Evolutionary conservation across 441 rosid genomes (phyloP), one percentile per base, ranked within the genome.

Genomic region (Lepidium campestre): DNA sequence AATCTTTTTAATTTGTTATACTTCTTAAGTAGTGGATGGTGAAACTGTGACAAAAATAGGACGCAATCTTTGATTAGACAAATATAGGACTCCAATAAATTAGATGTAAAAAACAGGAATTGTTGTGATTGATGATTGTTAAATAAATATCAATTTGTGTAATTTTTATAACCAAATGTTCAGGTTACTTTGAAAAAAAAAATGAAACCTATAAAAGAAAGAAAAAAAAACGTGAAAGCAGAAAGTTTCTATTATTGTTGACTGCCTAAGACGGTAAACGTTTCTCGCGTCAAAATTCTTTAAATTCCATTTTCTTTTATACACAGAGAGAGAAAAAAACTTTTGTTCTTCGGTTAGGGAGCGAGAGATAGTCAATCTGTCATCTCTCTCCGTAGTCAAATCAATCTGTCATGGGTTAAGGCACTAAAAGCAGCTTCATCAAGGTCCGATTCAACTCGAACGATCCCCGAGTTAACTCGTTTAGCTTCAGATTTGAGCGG

Each of bases 171-270:
- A n/a, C n/a, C n/a, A n/a, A n/a, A n/a, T n/a, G n/a, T n/a, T n/a
- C n/a, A n/a, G n/a, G n/a, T n/a, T n/a, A n/a, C n/a, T n/a, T n/a
- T n/a, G n/a, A n/a, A n/a, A n/a, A n/a, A n/a, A n/a, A n/a, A n/a
- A 29, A 29, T 29, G 32, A 29, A 29, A 1, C 56, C 20, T n/a
- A n/a, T n/a, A n/a, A 44, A 55, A 65, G 34, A 27, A 55, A 44
- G 15, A 52, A 65, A 54, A 62, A 18, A 29, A 47, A 56, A 50
- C 40, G 29, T 14, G 10, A 52, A 42, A 29, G 10, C 34, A 44
- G 18, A 67, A 72, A 63, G 71, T 41, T 75, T 72, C 71, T 67
- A 65, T 65, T 41, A 58, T 48, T 67, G 63, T 67, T 75, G 81
- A 75, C 81, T 37, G 65, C 66, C 63, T 50, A 34, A 14, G 59